Evolutionary conservation across 225 moss, liverwort and hornwort species (phyloP).

Genomic region (Bryum argenteum): DNA sequence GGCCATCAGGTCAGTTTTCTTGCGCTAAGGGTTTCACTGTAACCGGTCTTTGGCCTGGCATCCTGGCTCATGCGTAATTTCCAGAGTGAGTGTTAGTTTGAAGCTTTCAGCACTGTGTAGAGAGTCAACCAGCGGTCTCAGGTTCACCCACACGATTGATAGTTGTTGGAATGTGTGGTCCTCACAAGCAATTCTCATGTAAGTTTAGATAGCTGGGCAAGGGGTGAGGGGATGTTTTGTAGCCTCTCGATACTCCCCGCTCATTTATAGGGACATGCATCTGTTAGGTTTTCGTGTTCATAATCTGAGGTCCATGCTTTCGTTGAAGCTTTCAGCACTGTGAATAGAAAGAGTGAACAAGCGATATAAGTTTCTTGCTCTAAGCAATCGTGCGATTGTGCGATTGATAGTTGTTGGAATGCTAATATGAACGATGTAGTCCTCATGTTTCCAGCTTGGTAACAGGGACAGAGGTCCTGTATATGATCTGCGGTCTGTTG

Average conservation of each 20-base stretch:
- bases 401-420: background rate
- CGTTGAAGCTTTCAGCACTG: background rate
- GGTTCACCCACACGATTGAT: too few species aligned
- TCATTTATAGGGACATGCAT: background rate
- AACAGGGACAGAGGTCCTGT: too few species aligned
- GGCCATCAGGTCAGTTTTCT: slow-evolving; percentile 70
- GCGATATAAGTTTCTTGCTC: too few species aligned
- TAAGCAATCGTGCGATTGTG: too few species aligned
- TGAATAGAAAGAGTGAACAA: background rate
- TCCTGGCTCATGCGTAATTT: background rate
- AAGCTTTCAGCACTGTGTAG: background rate
- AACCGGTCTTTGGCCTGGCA: background rate
- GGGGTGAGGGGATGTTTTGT: background rate
- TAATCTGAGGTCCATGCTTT: too few species aligned
- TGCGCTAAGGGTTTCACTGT: slow-evolving; percentile 28
- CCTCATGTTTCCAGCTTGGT: background rate
- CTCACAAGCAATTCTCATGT: background rate
- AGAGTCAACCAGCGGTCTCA: too few species aligned
- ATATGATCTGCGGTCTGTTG: background rate
- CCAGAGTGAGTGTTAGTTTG: background rate
- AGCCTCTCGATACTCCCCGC: background rate
- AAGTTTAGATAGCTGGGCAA: background rate
- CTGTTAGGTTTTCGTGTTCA: background rate
- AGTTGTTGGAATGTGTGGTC: background rate
- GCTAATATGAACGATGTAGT: background rate